Evolutionary conservation across 179 eudicot species (phyloP), one percentile per base, ranked within the genome.

Genomic region (Carnegiea gigantea): DNA sequence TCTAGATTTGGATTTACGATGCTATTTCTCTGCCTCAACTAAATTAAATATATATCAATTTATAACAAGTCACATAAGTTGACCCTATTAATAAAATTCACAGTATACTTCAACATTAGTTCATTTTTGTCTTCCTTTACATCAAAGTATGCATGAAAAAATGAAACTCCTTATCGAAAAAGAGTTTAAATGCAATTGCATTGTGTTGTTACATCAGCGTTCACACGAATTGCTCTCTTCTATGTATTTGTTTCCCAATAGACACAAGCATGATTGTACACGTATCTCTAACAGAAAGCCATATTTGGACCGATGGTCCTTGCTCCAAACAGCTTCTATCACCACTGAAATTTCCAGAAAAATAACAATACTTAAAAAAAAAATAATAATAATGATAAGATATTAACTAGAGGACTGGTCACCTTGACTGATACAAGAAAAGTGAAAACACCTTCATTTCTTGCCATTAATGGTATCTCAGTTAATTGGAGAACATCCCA

Each of bases 401-500:
- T 59, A 18, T 75, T 28, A 82, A 51, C 8, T 40, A 51, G 18
- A 11, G 20, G 57, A 51, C 15, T 60, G 77, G 85, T 80, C 83
- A 80, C 15, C 75, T 74, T 67, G 77, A 80, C 78, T 65, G 20
- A 62, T 70, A 59, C 79, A 78, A 83, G 40, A 28, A 26, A 67
- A 30, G 38, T 28, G 84, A 43, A 82, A 79, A 70, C 70, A 77
- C 77, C 75, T 21, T 9, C 73, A 38, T 53, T 86, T 86, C 28
- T 79, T 81, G 49, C 83, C 80, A 84, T 77, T 76, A 82, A 83
- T 87, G 77, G 87, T 68, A 78, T 80, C 81, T 78, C 77, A 83
- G 28, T 78, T 83, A 85, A 82, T 70, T 70, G 33, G 54, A 81
- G 76, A 81, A 75, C 82, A 78, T 46, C 78, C 83, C 84, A 79